A percentile compares a stretch with the other conserved stretches of the same genome.
phyloP scores from a whole-genome alignment of 257 asterid genomes.

The Agastache rugosa region DNA sequence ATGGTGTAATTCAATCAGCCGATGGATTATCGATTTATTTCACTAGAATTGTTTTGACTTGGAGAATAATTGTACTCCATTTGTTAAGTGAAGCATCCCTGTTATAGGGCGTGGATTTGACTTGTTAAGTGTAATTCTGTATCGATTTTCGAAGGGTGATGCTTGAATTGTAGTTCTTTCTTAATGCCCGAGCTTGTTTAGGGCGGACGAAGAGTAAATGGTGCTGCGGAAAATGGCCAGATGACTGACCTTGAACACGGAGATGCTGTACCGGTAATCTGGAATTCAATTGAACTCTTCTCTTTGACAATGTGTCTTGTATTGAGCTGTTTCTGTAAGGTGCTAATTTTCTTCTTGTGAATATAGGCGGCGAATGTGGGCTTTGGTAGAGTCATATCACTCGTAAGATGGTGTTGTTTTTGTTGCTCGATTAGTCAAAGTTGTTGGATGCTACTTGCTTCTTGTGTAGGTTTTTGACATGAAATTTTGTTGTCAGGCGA shows the following conservation, averaged over 20 bases:
- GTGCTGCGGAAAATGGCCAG: constrained; percentile 51
- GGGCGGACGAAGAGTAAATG: constrained; percentile 58
- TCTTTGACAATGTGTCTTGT: constrained; percentile 9
- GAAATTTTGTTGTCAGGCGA: constrained; percentile 60
- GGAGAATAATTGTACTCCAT: neutral
- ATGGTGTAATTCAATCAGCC: constrained; percentile 5
- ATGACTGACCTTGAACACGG: constrained; percentile 75
- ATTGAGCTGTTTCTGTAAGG: constrained; percentile 2
- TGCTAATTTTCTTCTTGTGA: constrained; percentile 36
- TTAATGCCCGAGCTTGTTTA: constrained; percentile 41
- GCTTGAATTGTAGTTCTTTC: neutral
- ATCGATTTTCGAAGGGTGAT: constrained; percentile 8
- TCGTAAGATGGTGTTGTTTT: constrained; percentile 54
- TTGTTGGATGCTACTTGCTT: constrained; percentile 2
- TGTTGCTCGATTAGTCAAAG: constrained; percentile 5
- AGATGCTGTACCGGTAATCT: constrained; percentile 64
- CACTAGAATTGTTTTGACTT: too few relatives aligned
- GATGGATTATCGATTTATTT: neutral
- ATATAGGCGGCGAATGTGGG: constrained; percentile 83
- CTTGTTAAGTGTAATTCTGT: constrained; percentile 14
- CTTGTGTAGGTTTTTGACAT: constrained; percentile 26
- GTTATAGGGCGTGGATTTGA: neutral
- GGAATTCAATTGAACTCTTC: constrained; percentile 8
- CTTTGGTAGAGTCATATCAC: constrained; percentile 72
- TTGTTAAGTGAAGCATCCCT: constrained; percentile 11